phyloP scores from a whole-genome alignment of 2,329 filamentous ascomycete species.

The Colletotrichum tanaceti region DNA sequence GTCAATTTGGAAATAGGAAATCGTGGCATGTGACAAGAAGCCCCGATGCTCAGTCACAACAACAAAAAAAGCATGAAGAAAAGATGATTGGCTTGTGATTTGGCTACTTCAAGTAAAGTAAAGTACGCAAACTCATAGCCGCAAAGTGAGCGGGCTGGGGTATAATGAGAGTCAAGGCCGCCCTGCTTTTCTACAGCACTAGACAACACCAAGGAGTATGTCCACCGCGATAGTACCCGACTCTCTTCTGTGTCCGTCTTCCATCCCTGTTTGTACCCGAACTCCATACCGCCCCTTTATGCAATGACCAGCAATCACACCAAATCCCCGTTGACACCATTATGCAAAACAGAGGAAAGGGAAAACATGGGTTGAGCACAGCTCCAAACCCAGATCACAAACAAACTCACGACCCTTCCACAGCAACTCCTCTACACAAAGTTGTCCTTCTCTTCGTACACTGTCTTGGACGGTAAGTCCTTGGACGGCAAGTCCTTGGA shows the following conservation, averaged over 20 bases:
- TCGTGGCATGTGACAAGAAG: too few species aligned
- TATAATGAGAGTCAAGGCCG: slow-evolving; percentile 32
- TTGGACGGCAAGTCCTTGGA: slow-evolving; percentile 3
- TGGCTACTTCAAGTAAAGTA: background rate
- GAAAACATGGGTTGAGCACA: slow-evolving; percentile 7
- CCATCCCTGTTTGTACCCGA: background rate
- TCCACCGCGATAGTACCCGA: slow-evolving; percentile 6
- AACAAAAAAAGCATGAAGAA: background rate
- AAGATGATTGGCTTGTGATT: too few species aligned
- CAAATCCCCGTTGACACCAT: background rate
- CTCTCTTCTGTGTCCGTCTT: background rate
- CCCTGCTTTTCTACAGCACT: slow-evolving; percentile 8
- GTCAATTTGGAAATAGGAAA: background rate
- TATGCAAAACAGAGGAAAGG: background rate
- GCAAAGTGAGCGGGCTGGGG: slow-evolving; percentile 29
- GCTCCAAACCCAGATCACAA: slow-evolving; percentile 10
- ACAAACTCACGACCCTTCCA: rapidly evolving
- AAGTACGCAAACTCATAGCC: slow-evolving; percentile 2
- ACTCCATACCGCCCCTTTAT: background rate
- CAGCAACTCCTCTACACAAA: background rate
- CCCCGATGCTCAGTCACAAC: background rate
- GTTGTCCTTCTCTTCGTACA: slow-evolving; percentile 16
- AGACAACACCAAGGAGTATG: background rate
- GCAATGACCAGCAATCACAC: too few species aligned
- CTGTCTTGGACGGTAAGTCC: background rate